Evolutionary conservation across 805 yeast genomes (phyloP), one percentile per base, ranked within the genome.

Genomic region (Yarrowia deformans): DNA sequence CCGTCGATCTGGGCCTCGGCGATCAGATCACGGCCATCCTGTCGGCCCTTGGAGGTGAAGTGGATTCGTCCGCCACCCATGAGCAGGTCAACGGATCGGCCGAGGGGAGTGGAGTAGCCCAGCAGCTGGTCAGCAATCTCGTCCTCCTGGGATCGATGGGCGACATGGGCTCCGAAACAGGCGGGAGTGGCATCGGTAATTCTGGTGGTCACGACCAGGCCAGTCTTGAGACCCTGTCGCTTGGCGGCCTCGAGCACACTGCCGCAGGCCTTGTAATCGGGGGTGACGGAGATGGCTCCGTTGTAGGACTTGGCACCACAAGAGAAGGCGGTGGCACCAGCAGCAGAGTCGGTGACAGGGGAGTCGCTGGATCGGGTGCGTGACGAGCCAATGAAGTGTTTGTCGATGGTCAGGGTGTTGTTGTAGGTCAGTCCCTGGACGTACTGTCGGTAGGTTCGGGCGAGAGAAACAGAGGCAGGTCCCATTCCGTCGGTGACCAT

Each of bases 401-500:
- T 81, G 78, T 93, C 97, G 37, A 93, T 74, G 10, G 81, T 78
- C 72, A 91, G 81, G 19, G 85, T 78, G 73, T 88, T 89, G 72
- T 85, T 84, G 54, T 83, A 78, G 3, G 84, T 78, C 69, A 90
- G 82, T 7, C 77, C 76, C 70, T 87, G 88, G 69, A 87, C 79
- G 74, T 78, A 81, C 76, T 92, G 97, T 70, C 84, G 84, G 80
- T 85, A 93, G 29, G 90, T 86, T 71, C 97, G 84, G 1, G 97
- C 88, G 77, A 92, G 79, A 1, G 95, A 88, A 70, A 92, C 79
- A 1, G 96, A 89, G 0, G 97, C 89, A 3, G 97, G 97, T 0
- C 97, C 97, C 89, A 92, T 91, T n/a, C 97, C 97, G 78, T 92
- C 97, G 3, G 96, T 88, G 40, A 92, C 97, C 85, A 92, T 87